Evolutionary conservation across 441 rosid species (phyloP).

Genomic region (Corymbia calophylla): DNA sequence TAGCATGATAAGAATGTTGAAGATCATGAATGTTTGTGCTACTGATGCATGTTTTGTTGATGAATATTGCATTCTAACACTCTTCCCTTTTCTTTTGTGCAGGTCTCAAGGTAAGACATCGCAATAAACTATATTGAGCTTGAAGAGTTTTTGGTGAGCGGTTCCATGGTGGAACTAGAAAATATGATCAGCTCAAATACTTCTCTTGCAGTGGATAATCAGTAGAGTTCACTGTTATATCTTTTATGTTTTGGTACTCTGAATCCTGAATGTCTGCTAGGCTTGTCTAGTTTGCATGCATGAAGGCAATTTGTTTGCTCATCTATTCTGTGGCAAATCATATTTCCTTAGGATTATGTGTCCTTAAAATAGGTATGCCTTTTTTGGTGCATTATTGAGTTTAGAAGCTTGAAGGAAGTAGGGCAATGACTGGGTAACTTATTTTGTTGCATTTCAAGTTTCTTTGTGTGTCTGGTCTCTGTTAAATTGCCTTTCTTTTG

Average conservation of each 20-base stretch:
- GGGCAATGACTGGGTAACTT: background rate
- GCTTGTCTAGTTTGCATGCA: background rate
- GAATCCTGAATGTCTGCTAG: background rate
- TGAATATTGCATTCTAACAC: background rate
- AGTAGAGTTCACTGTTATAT: background rate
- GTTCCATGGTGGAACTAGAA: background rate
- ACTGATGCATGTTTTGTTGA: background rate
- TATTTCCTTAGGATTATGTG: background rate
- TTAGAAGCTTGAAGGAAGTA: background rate
- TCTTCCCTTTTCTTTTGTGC: slow-evolving; percentile 14
- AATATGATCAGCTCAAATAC: background rate
- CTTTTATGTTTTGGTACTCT: background rate
- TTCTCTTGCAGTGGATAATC: background rate
- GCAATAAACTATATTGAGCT: slow-evolving; percentile 5
- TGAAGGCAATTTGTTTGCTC: background rate
- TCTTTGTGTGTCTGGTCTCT: background rate
- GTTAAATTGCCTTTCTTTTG: background rate
- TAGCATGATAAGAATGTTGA: background rate
- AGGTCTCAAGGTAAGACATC: slow-evolving; percentile 53
- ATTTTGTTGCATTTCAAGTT: background rate
- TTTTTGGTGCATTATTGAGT: background rate
- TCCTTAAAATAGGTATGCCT: background rate
- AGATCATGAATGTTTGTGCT: background rate
- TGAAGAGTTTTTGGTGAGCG: background rate
- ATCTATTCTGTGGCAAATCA: background rate